These are phyloP conservation scores for Blastomyces silverae DNA, from an alignment of 2,329 filamentous ascomycete species.

Conservation along the genomic window DNA sequence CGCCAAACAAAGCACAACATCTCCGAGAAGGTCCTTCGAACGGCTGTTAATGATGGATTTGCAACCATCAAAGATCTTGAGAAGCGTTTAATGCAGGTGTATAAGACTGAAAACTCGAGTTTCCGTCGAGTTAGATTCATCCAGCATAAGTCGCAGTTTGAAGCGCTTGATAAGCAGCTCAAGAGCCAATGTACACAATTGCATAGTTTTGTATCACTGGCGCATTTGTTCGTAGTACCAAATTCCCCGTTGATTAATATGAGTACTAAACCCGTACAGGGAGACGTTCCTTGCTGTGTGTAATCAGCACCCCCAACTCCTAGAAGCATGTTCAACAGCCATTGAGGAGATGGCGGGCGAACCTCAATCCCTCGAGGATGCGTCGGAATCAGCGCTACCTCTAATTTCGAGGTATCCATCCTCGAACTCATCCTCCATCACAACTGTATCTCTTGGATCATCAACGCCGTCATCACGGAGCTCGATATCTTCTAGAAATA, in stretches of 20 bases:
- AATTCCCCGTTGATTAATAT: not conserved
- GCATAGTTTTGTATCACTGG: conserved; percentile 20
- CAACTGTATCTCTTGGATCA: conserved; percentile 2
- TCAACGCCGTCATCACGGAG: conserved; percentile 6
- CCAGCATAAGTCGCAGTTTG: conserved; percentile 18
- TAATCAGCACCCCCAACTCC: conserved; percentile 17
- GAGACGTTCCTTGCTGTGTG: conserved; percentile 19
- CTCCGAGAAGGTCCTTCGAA: conserved; percentile 16
- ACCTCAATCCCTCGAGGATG: not conserved
- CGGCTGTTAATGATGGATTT: conserved; percentile 15
- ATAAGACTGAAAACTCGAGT: conserved; percentile 18
- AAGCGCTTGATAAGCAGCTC: conserved; percentile 15
- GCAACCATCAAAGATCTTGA: conserved; percentile 18
- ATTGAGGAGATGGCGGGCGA: conserved; percentile 17
- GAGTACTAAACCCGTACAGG: conserved; percentile 8
- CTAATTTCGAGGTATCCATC: conserved; percentile 2
- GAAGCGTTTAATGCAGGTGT: conserved; percentile 13
- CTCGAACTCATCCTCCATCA: conserved; percentile 5
- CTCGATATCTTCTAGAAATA: conserved; percentile 9
- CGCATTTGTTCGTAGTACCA: conserved; percentile 18
- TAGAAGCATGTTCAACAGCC: conserved; percentile 16
- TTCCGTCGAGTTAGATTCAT: conserved; percentile 20
- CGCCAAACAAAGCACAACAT: conserved; percentile 18
- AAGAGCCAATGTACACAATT: conserved; percentile 18
- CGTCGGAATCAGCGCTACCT: not conserved